phyloP scores from a whole-genome alignment of 345 rosid genomes.

The Citrus glauca region DNA sequence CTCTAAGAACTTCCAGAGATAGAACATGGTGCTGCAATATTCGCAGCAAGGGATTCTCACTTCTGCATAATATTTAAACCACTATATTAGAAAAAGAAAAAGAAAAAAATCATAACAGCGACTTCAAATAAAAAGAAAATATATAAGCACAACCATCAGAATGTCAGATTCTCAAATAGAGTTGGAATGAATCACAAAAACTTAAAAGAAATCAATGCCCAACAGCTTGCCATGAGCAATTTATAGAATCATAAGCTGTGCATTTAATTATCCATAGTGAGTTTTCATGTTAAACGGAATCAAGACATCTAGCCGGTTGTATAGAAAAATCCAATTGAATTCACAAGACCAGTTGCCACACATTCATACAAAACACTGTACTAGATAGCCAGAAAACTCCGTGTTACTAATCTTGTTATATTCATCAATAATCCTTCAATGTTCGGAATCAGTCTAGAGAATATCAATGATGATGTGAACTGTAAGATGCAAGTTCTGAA shows the following conservation, averaged over 20 bases:
- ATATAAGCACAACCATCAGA: neutral
- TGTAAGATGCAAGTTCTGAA: neutral
- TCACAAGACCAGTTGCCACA: neutral
- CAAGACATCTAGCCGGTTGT: neutral
- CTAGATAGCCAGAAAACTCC: neutral
- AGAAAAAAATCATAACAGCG: neutral
- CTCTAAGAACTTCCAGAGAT: slow-evolving; percentile 66
- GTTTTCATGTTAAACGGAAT: neutral
- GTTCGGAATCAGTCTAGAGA: neutral
- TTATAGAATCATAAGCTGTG: neutral
- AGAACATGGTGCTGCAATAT: slow-evolving; percentile 57
- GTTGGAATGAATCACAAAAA: neutral
- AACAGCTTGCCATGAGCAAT: neutral
- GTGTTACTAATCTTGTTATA: neutral
- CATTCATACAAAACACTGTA: neutral
- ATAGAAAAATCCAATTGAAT: neutral
- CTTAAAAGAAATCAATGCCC: neutral
- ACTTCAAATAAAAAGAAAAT: neutral
- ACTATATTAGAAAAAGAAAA: slow-evolving; percentile 10
- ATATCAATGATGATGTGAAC: neutral
- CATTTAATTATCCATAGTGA: neutral
- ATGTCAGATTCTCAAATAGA: neutral
- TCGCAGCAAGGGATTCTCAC: slow-evolving; percentile 36
- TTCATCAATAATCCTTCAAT: neutral
- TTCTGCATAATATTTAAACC: slow-evolving; percentile 42